Evolutionary conservation across 352 stramenopile species (phyloP), one percentile per base, ranked within the genome.

Genomic region (Aphanomyces cochlioides): DNA sequence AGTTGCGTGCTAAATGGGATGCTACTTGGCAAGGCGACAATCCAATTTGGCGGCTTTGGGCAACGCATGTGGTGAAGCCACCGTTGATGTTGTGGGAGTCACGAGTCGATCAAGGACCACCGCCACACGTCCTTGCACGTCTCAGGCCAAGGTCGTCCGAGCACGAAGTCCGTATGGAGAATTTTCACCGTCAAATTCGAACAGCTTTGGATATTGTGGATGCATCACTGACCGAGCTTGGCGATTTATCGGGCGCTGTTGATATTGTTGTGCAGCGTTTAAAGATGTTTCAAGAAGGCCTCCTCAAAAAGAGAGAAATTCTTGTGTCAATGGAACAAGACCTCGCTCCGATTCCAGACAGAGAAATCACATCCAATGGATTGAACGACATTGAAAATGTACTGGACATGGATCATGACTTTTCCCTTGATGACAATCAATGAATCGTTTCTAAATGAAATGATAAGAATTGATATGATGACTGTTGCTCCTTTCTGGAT

Each of bases 321-420:
- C 45, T 50, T 17, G 45, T 10, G 10, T 50, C 45, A 10, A 50
- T 50, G 45, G 45, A 50, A 50, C 10, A 17, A 10, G 45, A 50
- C 45, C 45, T 50, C 10, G 45, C 45, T 10, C n/a, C 45, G 17
- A 17, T 71, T 74, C 4, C 39, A 67, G 41, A 72, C 63, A 17
- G 34, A 13, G 39, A 75, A 74, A 53, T 78, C 43, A 1, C 69
- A n/a, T n/a, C n/a, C n/a, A n/a, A n/a, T n/a, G n/a, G n/a, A n/a
- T n/a, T n/a, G n/a, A n/a, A n/a, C n/a, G n/a, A n/a, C n/a, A n/a
- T n/a, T n/a, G n/a, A n/a, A n/a, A n/a, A n/a, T n/a, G n/a, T n/a
- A n/a, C n/a, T n/a, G n/a, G n/a, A n/a, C n/a, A n/a, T n/a, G n/a
- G n/a, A n/a, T n/a, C n/a, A n/a, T n/a, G n/a, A n/a, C n/a, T n/a